Evolutionary conservation across 441 rosid species (phyloP).

Genomic region (Euphorbia schlechtendalii): DNA sequence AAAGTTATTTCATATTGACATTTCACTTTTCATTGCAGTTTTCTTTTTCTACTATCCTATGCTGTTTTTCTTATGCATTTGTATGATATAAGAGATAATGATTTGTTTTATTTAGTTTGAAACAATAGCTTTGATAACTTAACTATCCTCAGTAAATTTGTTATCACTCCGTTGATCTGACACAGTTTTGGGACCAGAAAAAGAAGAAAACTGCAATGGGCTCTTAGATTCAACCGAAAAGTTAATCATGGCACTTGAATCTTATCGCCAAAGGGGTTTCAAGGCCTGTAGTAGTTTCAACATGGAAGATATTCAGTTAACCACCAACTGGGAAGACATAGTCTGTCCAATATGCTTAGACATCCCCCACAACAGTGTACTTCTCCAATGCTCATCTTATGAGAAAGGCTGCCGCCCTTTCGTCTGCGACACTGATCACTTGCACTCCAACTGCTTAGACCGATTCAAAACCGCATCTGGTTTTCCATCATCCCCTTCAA

Average conservation of each 20-base stretch:
- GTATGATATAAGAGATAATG: constrained; percentile 11
- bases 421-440: constrained; percentile 76
- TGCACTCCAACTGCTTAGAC: constrained; percentile 88
- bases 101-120: constrained; percentile 18
- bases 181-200: constrained; percentile 9
- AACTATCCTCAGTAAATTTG: constrained; percentile 8
- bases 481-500: constrained; percentile 45
- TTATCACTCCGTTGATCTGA: background rate
- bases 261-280: constrained; percentile 30
- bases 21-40: background rate
- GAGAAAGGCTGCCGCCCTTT: constrained; percentile 82
- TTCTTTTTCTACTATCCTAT: background rate
- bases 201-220: constrained; percentile 15
- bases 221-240: constrained; percentile 24
- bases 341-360: constrained; percentile 90
- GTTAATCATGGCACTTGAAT: constrained; percentile 40
- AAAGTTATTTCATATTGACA: background rate
- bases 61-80: constrained; percentile 19
- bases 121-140: constrained; percentile 18
- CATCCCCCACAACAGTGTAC: constrained; percentile 84
- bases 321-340: constrained; percentile 65
- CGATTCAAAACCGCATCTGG: constrained; percentile 80
- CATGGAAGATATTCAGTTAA: constrained; percentile 46
- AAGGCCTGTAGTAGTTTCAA: constrained; percentile 22
- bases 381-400: constrained; percentile 78